Base-by-base conservation (phyloP, 1,139 yeast species). In the Blastobotrys arbuscula region DNA sequence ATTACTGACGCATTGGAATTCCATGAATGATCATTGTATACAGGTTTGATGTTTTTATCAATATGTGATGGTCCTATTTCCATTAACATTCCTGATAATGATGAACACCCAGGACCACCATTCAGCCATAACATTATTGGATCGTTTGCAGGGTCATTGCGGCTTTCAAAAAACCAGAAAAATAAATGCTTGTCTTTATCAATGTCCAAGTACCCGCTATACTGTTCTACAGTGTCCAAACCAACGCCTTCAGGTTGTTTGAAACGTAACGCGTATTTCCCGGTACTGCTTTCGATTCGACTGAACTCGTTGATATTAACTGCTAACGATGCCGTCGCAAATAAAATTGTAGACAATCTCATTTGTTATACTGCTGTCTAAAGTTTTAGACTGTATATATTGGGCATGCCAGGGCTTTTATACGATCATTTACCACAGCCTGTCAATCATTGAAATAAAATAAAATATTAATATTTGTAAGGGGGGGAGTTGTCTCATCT, bases 121-220 rank as follows among this genome's bases (percentile, higher is more conserved):
- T 81, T 81, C 58, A 82, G 70, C 87, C 87, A 81, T 49, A 82
- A 67, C 46, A 82, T 71, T 15, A 81, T 74, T 0, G 86, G 85
- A 59, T 79, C 84, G 44, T 67, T 76, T 34, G 59, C 67, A 15
- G 83, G 84, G 63, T 81, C 83, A 59, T 79, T 79, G 65, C 87
- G 75, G 43, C 82, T 77, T 63, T 81, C 87, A 55, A 81, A 82
- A 57, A 79, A 78, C 83, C 85, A 85, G 66, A 81, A 85, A 65
- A 85, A 85, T 61, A 84, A 79, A 65, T 85, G 95, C 61, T 84
- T 92, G 12, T 84, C 95, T 59, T 82, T 85, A 49, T 83, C 89
- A 40, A 80, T 76, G 60, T 82, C 88, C 59, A 81, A 71, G 61
- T 82, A 81, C 35, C 87, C 87, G 15, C 83, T 72, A 55, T 74